Base-by-base conservation (phyloP, 2,329 filamentous ascomycete species). In the Penicillium rolfsii region DNA sequence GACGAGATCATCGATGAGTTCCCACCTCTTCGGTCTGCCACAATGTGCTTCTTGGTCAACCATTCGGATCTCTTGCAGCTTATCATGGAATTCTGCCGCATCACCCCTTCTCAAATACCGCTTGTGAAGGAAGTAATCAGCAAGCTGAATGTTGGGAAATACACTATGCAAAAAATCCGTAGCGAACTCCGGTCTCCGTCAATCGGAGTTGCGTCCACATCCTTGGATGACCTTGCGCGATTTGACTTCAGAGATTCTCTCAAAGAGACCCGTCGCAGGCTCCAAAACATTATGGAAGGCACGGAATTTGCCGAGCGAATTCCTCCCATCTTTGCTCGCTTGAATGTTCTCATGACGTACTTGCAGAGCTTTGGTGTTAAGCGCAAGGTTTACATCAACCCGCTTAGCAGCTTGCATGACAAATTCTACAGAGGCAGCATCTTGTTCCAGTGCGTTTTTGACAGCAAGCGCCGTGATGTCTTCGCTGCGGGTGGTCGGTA, bases 401-500 rank as follows among this genome's bases (percentile, higher is more conserved):
- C 94, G 0, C 82, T 99, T 6, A 91, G 89, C 72, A 96, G 91
- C 74, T 86, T 96, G 71, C 96, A 96, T 71, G 93, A 97, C 72
- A 90, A 89, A 59, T 97, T 98, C 73, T 99, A 95, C 75, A 82
- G 86, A 19, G 90, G 90, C 0, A 93, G 93, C 7, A 82, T 98
- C 30, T 81, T 98, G 46, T 98, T 99, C 73, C 91, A 96, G 63
- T 97, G 93, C 70, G 80, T 97, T 2, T 92, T 93, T 65, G 94
- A 98, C 73, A 96, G 92, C 73, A 85, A 89, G 63, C 88, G 86
- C 62, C 81, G 82, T 68, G 90, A 95, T 67, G 91, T 98, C 0
- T 92, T 98, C 71, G 95, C 94, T 5, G 95, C 93, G 35, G 95
- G 96, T 54, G 95, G 95, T 2, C 87, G 95, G 52, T 99, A 99